Percentiles rank a stretch among this genome's conserved stretches.
Evolutionary conservation across 345 rosid genomes (phyloP).

Genomic region (Gynandropsis gynandra): DNA sequence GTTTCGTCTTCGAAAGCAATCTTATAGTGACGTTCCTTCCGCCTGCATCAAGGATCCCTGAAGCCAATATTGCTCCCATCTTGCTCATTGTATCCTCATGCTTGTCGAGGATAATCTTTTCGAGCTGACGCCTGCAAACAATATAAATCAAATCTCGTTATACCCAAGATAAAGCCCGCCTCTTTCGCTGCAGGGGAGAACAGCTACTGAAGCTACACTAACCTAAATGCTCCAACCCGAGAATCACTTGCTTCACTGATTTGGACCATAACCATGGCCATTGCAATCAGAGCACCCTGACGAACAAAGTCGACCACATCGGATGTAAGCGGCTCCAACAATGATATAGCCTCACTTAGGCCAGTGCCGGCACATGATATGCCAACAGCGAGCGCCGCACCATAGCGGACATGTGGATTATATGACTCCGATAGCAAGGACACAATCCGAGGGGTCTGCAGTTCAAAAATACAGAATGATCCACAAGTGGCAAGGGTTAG

Average conservation of each 20-base stretch:
- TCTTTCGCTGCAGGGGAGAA: neutral
- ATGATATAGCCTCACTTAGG: constrained; percentile 83
- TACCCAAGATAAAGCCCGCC: neutral
- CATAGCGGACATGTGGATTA: constrained; percentile 93
- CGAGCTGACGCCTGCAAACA: constrained; percentile 62
- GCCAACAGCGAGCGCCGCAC: constrained; percentile 99
- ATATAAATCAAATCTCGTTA: neutral
- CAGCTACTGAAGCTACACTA: neutral
- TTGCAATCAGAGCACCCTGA: constrained; percentile 95
- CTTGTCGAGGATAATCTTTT: constrained; percentile 82
- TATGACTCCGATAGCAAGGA: constrained; percentile 89
- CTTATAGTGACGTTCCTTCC: constrained; percentile 92
- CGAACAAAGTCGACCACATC: constrained; percentile 96
- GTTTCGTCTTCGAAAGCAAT: constrained; percentile 85
- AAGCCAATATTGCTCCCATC: constrained; percentile 97
- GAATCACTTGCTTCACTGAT: constrained; percentile 84
- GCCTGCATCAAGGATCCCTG: constrained; percentile 96
- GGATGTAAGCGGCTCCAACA: constrained; percentile 84
- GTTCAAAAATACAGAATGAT: constrained; percentile 19
- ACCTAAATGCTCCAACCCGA: constrained; percentile 93
- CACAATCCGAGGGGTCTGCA: constrained; percentile 93
- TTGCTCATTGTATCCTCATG: constrained; percentile 98
- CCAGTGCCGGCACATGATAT: constrained; percentile 98
- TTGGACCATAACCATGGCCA: constrained; percentile 98
- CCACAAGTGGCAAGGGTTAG: neutral